phyloP scores from a whole-genome alignment of 768 basidiomycete species.

The Cubamyces lactineus region DNA sequence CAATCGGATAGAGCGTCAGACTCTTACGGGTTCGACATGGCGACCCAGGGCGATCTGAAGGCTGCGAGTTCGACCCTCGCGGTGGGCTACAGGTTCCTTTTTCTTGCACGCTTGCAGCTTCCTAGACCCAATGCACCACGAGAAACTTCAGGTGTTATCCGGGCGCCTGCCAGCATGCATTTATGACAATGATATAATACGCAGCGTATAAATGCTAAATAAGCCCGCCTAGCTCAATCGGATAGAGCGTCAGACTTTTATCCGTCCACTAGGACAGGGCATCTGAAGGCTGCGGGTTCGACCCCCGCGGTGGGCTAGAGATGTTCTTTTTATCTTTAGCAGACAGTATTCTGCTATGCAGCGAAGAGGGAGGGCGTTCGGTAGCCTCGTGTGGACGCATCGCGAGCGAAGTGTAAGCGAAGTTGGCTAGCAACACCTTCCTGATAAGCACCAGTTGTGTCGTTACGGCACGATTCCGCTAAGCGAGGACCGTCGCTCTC shows the following conservation, averaged over 20 bases:
- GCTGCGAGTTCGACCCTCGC: slow-evolving; percentile 68
- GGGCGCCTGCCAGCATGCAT: no score
- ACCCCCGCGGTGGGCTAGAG: slow-evolving; percentile 6
- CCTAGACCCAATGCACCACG: no score
- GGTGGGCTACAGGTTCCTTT: slow-evolving; percentile 48
- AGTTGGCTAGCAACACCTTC: not conserved
- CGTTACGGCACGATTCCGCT: not conserved
- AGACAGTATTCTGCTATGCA: no score
- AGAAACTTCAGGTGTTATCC: no score
- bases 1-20: slow-evolving; percentile 72
- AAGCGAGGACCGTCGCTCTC: not conserved
- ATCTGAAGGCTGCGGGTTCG: slow-evolving; percentile 8
- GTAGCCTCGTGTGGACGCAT: not conserved
- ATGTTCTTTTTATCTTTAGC: not conserved
- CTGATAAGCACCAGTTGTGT: not conserved
- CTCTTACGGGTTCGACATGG: slow-evolving; percentile 44
- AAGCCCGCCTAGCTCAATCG: slow-evolving; percentile 67
- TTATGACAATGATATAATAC: no score
- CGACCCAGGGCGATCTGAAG: slow-evolving; percentile 48
- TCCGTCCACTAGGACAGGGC: not conserved
- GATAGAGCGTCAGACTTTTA: slow-evolving; percentile 64
- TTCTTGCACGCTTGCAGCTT: not conserved
- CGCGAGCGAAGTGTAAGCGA: not conserved
- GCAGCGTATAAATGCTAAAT: no score
- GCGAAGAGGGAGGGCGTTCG: not conserved